Evolutionary conservation across 1,284 basidiomycete genomes (phyloP).

Genomic region (Volvariella volvacea): DNA sequence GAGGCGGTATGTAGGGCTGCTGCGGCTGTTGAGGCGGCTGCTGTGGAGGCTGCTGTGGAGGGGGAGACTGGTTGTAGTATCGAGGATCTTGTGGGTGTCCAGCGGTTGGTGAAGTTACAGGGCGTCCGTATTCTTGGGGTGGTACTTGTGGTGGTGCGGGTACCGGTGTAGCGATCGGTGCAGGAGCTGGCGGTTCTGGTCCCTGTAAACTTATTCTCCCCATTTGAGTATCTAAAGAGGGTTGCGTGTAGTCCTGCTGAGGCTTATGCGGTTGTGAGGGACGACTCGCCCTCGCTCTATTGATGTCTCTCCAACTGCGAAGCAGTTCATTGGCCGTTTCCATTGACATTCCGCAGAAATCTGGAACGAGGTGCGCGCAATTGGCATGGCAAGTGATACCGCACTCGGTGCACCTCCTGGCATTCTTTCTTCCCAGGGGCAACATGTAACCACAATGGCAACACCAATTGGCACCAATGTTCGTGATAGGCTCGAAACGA

Average conservation of each 20-base stretch:
- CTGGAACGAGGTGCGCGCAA: constrained; percentile 96
- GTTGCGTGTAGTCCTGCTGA: constrained; percentile 18
- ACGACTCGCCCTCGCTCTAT: constrained; percentile 33
- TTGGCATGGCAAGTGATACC: constrained; percentile 96
- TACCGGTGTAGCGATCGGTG: no score
- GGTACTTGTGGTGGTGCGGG: constrained; percentile 1
- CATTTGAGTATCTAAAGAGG: constrained; percentile 28
- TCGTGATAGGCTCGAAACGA: constrained; percentile 95
- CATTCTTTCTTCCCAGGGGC: constrained; percentile 94
- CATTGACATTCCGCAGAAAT: constrained; percentile 99
- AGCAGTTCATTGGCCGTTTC: constrained; percentile 95
- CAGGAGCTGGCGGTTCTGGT: constrained; percentile 8
- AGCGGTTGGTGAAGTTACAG: constrained; percentile 20
- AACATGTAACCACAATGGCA: constrained; percentile 99
- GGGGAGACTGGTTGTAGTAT: constrained; percentile 19
- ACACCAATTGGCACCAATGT: constrained; percentile 98
- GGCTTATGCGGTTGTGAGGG: constrained; percentile 25
- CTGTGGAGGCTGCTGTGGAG: constrained; percentile 15
- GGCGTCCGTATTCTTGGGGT: constrained; percentile 10
- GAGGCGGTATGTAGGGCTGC: constrained; percentile 14
- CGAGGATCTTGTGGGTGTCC: constrained; percentile 31
- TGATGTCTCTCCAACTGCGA: constrained; percentile 82
- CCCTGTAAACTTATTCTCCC: not conserved
- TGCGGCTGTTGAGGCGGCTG: constrained; percentile 17
- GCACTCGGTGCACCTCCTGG: constrained; percentile 93